Evolutionary conservation across 1,284 basidiomycete species (phyloP).

Genomic region (Inonotus hispidus): DNA sequence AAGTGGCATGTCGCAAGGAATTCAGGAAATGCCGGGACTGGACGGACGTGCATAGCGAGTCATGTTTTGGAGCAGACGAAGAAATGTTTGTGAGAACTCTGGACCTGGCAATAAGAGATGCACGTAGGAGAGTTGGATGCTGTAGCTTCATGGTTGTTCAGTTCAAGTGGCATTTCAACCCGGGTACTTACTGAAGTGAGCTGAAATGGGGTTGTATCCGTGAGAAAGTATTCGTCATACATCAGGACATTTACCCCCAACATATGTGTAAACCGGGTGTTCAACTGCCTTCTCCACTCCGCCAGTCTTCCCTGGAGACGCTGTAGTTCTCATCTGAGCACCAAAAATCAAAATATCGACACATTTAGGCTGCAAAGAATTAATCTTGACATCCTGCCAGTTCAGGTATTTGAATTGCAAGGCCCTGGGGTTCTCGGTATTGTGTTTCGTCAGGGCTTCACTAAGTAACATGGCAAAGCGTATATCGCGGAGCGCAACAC

Average conservation of each 20-base stretch:
- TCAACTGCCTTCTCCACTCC: too few relatives aligned
- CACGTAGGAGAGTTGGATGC: not conserved
- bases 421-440: not conserved
- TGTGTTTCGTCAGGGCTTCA: not conserved
- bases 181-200: not conserved
- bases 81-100: not conserved
- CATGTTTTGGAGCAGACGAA: too few relatives aligned
- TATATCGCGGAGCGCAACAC: constrained; percentile 49
- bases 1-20: not conserved
- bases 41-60: not conserved
- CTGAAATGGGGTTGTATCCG: not conserved
- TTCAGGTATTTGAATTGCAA: not conserved
- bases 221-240: not conserved
- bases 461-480: constrained; percentile 26
- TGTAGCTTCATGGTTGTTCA: not conserved
- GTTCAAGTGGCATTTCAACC: too few relatives aligned
- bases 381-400: not conserved
- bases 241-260: too few relatives aligned
- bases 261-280: too few relatives aligned
- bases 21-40: constrained; percentile 3
- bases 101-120: not conserved
- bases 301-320: too few relatives aligned
- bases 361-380: not conserved
- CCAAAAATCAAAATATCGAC: too few relatives aligned
- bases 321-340: too few relatives aligned